Base-by-base conservation (phyloP, 805 yeast species). In the Schwanniomyces pseudopolymorphus region DNA sequence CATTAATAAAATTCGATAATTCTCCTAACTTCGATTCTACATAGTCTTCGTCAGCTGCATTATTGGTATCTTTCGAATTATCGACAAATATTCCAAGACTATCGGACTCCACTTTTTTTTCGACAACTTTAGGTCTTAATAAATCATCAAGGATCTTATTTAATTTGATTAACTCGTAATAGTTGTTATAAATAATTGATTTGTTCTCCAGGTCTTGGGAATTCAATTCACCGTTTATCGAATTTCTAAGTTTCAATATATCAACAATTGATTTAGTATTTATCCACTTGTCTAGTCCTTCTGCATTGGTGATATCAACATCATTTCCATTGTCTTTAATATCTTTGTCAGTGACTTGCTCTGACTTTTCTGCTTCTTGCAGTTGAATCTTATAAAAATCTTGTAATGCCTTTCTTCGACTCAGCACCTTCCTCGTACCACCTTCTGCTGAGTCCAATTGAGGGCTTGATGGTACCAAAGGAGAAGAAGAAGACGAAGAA, bases 121-220 rank as follows among this genome's bases (percentile, higher is more conserved):
- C 37, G 2, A 43, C 26, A 0, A 48, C 41, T 5, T 45, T 46
- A 7, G 53, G 46, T 9, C 46, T 50, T 19, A 64, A 53, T 14
- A 64, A 44, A 19, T 57, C 58, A 13, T 51, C 48, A 20, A 85
- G 63, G 3, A 84, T 77, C 40, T 82, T 79, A 54, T 81, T 84
- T 48, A 85, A 77, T 55, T 83, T 83, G 57, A 85, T 84, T 52
- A 85, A 66, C 50, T 85, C 91, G 60, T 81, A 84, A 69, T 85
- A 85, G 57, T 85, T 85, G 61, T 85, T 87, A 62, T 85, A 85
- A 9, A 85, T 83, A 36, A 85, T 84, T 24, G 86, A 79, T 55
- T 85, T 85, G 51, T 84, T 83, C 39, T 79, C 81, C 55, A 80
- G 77, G 49, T 80, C 83, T 43, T 77, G 80, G 13, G 78, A 61